Conservation (phyloP, 2,329 filamentous ascomycete species). For the Trichoderma aggressivum region DNA sequence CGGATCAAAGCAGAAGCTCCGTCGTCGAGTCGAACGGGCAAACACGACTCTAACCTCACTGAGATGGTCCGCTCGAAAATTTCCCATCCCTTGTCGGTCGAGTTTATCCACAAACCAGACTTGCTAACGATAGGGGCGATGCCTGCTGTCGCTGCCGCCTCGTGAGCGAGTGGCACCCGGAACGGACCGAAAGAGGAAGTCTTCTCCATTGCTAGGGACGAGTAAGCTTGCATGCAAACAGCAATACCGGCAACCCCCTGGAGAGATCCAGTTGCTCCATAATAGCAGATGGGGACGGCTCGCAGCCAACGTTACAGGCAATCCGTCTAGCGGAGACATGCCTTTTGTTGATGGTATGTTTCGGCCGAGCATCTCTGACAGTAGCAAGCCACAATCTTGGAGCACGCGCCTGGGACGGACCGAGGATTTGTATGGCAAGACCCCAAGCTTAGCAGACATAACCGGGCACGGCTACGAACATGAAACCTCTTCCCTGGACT, state of each 20-base stretch:
- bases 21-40: background rate
- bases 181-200: slow-evolving; percentile 3
- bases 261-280: background rate
- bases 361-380: background rate
- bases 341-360: background rate
- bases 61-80: background rate
- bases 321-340: background rate
- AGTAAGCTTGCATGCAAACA: background rate
- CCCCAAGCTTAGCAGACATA: background rate
- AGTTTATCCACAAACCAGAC: background rate
- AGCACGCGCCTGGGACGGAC: background rate
- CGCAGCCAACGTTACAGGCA: background rate
- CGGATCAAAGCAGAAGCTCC: background rate
- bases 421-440: background rate
- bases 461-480: background rate
- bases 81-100: background rate
- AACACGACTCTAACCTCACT: background rate
- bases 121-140: background rate
- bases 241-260: background rate
- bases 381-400: background rate
- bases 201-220: background rate
- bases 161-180: background rate
- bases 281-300: background rate
- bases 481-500: background rate
- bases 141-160: background rate